These are phyloP conservation scores for Castanopsis chinensis DNA, from an alignment of 306 rosid genomes.

Conservation along the genomic window DNA sequence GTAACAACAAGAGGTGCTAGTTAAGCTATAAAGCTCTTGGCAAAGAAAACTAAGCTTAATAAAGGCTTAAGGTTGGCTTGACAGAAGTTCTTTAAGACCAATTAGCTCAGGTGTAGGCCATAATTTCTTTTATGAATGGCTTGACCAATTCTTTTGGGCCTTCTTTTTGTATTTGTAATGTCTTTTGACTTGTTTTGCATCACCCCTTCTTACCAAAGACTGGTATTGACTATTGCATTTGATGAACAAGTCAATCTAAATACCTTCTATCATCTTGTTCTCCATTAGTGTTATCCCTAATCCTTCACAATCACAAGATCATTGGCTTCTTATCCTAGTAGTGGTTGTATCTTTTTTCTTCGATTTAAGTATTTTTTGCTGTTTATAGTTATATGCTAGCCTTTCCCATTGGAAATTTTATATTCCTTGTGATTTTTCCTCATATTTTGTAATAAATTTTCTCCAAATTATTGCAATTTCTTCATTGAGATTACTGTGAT, in stretches of 20 bases:
- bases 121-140: neutral
- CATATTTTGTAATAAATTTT: neutral
- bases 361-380: neutral
- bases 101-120: constrained; percentile 3
- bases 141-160: neutral
- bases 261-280: too few relatives aligned
- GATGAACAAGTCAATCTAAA: too few relatives aligned
- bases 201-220: neutral
- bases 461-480: neutral
- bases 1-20: too few relatives aligned
- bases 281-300: too few relatives aligned
- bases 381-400: neutral
- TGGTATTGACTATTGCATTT: too few relatives aligned
- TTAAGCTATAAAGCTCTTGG: too few relatives aligned
- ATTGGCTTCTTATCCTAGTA: neutral
- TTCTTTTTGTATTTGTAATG: neutral
- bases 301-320: too few relatives aligned
- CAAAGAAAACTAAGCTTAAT: neutral
- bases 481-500: constrained; percentile 20
- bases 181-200: neutral
- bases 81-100: constrained; percentile 2
- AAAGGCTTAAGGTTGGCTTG: neutral
- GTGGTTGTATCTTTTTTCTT: neutral
- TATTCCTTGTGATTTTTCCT: neutral
- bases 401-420: neutral